Evolutionary conservation across 768 basidiomycete species (phyloP), one percentile per base, ranked within the genome.

Genomic region (Collybia sordida): DNA sequence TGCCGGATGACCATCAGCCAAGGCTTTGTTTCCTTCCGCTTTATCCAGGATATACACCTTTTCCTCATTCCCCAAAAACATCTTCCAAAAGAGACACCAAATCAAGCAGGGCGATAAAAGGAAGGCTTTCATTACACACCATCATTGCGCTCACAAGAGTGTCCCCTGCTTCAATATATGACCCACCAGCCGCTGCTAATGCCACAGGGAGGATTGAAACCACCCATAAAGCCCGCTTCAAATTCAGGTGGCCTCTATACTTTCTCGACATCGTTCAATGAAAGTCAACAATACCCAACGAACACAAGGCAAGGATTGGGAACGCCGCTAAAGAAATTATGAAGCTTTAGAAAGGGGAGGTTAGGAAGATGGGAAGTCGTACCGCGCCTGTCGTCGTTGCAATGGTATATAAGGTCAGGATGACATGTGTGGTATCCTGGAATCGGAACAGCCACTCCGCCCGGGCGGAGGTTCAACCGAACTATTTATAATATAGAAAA

Each of bases 41-140:
- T 97, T 97, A 74, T 97, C 93, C n/a, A 94, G 71, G 18, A 94
- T 88, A 68, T 94, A 95, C 27, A 95, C 87, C 64, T 84, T 90
- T 57, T 90, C 72, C 6, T 78, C 71, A 54, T 86, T 89, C 25
- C 89, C 91, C 45, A 93, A 69, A 65, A 93, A 91, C 81, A 88
- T 82, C 88, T 88, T 57, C 42, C 44, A 19, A 23, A 21, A 48
- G 35, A 4, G 42, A 28, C 17, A 18, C 40, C 43, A 35, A 14
- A 9, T 4, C 23, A 47, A 50, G 8, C 4, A 23, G 15, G 19
- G 27, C 28, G 28, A 21, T 44, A 40, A 35, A 49, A 34, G 14
- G 19, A 37, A 37, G 3, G 21, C 21, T n/a, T 25, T 25, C 31
- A 62, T 67, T 25, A 56, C 67, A 31, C 35, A 79, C 77, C 79